Evolutionary conservation across 768 basidiomycete species (phyloP), one percentile per base, ranked within the genome.

Genomic region (Tephrocybe sp.): DNA sequence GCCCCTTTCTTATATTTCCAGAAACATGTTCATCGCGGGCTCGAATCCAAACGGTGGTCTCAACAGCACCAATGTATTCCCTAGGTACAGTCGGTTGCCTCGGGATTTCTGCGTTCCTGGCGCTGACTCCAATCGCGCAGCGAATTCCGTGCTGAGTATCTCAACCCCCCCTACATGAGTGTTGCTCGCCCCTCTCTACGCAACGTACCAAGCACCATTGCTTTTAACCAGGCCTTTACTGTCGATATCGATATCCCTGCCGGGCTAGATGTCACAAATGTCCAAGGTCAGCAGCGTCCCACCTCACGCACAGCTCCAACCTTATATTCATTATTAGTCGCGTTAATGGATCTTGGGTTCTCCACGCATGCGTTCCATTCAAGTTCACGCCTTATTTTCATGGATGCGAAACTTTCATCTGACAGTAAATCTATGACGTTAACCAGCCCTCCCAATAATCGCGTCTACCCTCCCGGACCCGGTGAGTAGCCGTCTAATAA

Each of bases 61-160:
- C 9, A 43, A 36, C n/a, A 41, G 44, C 13, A 45, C 41, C 1
- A 54, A 47, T 10, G 48, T 19, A 30, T 42, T 49, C 32, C 36
- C 26, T 30, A 53, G 42, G 53, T 57, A 32, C 14, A 8, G 14
- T 16, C 14, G 3, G 22, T 17, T 51, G 51, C 48, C 62, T 62
- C 39, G 45, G 62, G 34, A 53, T 54, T 19, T 55, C 54, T 2
- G 47, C 43, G 36, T 49, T 54, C 50, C 65, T 51, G 20, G 51
- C 68, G 57, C 64, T 59, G 16, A 8, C 19, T 14, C 3, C 6
- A 20, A 10, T 6, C 36, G 3, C 1, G 14, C 16, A 54, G 53
- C 5, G 73, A 75, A 64, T 76, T 72, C 63, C 72, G 73, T 3
- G 64, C 71, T 14, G 73, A 76, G 58, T 72, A 70, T 51, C 61